Conservation (phyloP, 371 early-diverging fungal species). For the Coemansia linderi region DNA sequence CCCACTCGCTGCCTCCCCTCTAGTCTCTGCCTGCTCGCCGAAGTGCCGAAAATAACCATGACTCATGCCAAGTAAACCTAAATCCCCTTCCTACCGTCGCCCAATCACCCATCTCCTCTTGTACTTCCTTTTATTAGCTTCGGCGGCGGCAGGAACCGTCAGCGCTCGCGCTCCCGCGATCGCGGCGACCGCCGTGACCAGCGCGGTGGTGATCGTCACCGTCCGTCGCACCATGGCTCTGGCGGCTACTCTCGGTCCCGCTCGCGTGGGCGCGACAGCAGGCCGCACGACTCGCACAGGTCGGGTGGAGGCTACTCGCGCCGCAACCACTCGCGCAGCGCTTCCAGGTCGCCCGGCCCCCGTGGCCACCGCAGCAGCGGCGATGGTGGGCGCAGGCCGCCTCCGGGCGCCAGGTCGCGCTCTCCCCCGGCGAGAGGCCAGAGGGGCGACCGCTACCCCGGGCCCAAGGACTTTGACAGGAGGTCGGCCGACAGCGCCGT, state of each 20-base stretch:
- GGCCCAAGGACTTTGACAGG: conserved; percentile 8
- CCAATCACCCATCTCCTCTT: not conserved
- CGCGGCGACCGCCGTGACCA: conserved; percentile 15
- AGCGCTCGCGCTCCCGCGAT: conserved; percentile 23
- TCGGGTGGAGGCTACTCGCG: conserved; percentile 3
- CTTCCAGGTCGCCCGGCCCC: conserved; percentile 43
- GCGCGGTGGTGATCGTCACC: not conserved
- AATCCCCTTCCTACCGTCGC: not conserved
- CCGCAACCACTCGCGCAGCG: conserved; percentile 25
- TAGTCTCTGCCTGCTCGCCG: not conserved
- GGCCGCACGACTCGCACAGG: conserved; percentile 3
- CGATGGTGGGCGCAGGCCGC: conserved; percentile 6
- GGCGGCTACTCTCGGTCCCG: not conserved
- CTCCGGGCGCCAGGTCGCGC: not conserved
- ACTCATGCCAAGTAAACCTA: not conserved
- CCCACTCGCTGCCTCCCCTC: not conserved
- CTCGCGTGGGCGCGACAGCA: conserved; percentile 17
- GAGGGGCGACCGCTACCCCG: conserved; percentile 12
- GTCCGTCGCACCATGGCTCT: not conserved
- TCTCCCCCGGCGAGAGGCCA: not conserved
- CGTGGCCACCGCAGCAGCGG: conserved; percentile 45
- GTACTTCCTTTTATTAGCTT: not conserved
- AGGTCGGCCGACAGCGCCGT: conserved; percentile 22
- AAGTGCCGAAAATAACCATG: not conserved
- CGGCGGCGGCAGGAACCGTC: conserved; percentile 15